These are phyloP conservation scores for Fusarium xyrophilum DNA, from an alignment of 2,329 filamentous ascomycete species.

Conservation along the genomic window DNA sequence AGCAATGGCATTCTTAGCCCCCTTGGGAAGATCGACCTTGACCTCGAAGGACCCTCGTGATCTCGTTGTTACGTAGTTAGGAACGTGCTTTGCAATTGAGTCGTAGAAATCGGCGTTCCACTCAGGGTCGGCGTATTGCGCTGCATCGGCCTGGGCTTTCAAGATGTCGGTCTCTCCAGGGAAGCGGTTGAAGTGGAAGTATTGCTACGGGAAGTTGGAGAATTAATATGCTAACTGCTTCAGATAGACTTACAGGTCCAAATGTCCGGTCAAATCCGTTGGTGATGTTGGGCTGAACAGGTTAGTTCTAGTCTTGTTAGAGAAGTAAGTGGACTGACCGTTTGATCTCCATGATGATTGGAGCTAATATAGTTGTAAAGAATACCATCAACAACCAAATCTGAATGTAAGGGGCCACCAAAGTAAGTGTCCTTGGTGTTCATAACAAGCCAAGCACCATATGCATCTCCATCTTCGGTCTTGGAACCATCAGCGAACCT, in stretches of 20 bases:
- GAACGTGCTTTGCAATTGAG: constrained; percentile 64
- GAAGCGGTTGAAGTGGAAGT: constrained; percentile 68
- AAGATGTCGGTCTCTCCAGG: constrained; percentile 53
- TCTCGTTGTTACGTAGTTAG: constrained; percentile 63
- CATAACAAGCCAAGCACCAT: constrained; percentile 69
- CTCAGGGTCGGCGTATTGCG: constrained; percentile 55
- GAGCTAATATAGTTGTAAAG: constrained; percentile 69
- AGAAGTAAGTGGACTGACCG: constrained; percentile 33
- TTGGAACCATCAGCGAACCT: constrained; percentile 48
- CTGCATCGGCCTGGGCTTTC: constrained; percentile 61
- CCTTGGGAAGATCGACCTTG: constrained; percentile 58
- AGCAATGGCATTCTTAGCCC: constrained; percentile 60
- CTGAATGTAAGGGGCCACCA: constrained; percentile 67
- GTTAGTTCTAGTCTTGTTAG: neutral
- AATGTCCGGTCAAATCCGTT: constrained; percentile 70
- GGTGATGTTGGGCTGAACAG: constrained; percentile 62
- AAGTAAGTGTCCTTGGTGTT: constrained; percentile 70
- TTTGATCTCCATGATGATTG: constrained; percentile 69
- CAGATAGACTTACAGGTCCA: constrained; percentile 53
- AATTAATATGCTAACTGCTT: neutral
- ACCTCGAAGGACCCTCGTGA: constrained; percentile 59
- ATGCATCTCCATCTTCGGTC: constrained; percentile 59
- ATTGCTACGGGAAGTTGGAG: constrained; percentile 49
- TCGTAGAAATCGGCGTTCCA: constrained; percentile 71
- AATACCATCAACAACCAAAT: constrained; percentile 69